Evolutionary conservation across 352 stramenopile species (phyloP), one percentile per base, ranked within the genome.

Genomic region (Globisporangium spinosum): DNA sequence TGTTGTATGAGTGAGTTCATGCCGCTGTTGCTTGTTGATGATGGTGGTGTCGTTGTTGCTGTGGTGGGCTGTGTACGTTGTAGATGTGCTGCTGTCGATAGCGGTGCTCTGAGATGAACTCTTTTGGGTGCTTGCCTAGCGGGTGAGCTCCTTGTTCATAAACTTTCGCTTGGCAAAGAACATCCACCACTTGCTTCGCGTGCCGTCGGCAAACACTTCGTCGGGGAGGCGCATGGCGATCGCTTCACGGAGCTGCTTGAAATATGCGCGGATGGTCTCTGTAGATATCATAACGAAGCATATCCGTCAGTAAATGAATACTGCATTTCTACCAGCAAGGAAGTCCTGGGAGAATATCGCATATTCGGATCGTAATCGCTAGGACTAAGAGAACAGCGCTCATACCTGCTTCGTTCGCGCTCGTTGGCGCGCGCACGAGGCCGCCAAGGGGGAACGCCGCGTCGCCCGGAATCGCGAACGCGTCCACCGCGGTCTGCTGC

Each of bases 141-240:
- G 81, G 54, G 69, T 62, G 58, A 97, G 80, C 73, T 96, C 89
- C 78, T 97, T 97, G 83, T 96, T 96, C 93, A 98, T 97, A 71
- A 98, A 98, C 79, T 97, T 97, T 78, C 89, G 80, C 83, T 98
- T 98, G 68, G 89, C 79, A 68, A 98, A 98, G 45, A 94, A 73
- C 86, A 95, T 97, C 93, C 93, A 98, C 89, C 93, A 98, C 81
- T 98, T 98, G 85, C 94, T 97, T 68, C 89, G 87, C 66, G 80
- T 75, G 65, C 83, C 88, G 68, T 97, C 93, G 35, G 73, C 78
- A 60, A 91, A 97, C 15, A 98, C 82, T 47, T 89, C 72, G 35
- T 97, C 90, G 12, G 93, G 79, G 8, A 97, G 68, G 22, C 93
- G 83, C 57, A 87, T 78, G 23, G 83, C 80, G 59, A 97, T 86